Base-by-base conservation (phyloP, 495 filamentous ascomycete species). In the Aspergillus saccharolyticus region DNA sequence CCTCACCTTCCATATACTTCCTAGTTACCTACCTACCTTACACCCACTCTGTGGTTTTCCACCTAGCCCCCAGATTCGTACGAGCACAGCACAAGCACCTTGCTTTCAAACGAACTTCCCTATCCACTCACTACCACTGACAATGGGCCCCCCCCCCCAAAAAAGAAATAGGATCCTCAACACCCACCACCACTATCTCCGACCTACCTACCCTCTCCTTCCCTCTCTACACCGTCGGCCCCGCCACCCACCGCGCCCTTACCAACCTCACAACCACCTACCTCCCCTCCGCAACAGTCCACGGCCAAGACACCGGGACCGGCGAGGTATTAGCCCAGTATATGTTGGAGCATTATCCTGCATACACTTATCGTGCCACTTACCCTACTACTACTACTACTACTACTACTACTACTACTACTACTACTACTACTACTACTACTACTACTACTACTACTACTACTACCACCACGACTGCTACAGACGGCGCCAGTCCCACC, bases 211-310 rank as follows among this genome's bases (percentile, higher is more conserved):
- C 10, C 10, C 20, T 45, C 44, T 1, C 19, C 44, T 65, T 89
- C 45, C 81, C 85, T 22, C 74, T 96, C 18, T 98, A 97, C 70
- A 90, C 88, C 39, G 94, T 98, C 56, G 94, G 94, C 0, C 93
- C 94, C 8, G 94, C 94, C 4, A 98, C 94, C 6, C 87, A 85
- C 10, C 80, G 85, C 24, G 85, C 89, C 5, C 73, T 96, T 42
- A 74, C 75, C 44, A 80, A 84, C 2, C 75, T 93, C 6, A 71
- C 76, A 42, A 65, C 72, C 21, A 56, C 44, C 17, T 59, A 74
- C 52, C 68, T 77, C 33, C 74, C 73, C 1, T 65, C 73, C 14
- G 73, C 86, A 12, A 80, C 78, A 16, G 77, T 90, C 54, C 80
- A 84, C 63, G 95, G 94, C 48, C 82, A 85, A 33, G 83, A 92